Conservation (phyloP, 768 basidiomycete genomes). For the Lentinula detonsa region DNA sequence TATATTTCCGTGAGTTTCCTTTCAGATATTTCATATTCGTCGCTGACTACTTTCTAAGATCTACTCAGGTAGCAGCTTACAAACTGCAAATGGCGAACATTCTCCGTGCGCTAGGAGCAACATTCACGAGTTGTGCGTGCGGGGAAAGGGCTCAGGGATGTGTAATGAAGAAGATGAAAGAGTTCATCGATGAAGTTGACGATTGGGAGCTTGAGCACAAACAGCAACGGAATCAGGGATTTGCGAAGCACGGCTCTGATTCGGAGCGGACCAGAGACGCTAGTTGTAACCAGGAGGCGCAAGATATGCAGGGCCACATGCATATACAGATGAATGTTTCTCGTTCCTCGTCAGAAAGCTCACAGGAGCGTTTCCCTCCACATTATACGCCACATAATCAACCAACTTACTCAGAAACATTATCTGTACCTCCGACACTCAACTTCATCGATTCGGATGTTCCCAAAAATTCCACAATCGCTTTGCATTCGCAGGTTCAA, state of each 20-base stretch:
- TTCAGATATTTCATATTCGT: conserved; percentile 6
- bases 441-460: background rate
- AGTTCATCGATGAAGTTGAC: conserved; percentile 43
- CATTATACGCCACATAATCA: background rate
- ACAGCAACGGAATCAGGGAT: conserved; percentile 1
- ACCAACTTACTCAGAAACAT: too few species aligned
- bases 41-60: background rate
- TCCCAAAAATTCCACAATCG: background rate
- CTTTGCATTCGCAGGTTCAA: background rate
- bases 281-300: too few species aligned
- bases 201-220: conserved; percentile 1
- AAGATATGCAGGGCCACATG: background rate
- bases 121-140: conserved; percentile 73
- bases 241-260: background rate
- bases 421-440: background rate
- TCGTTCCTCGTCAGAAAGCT: background rate
- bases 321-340: background rate
- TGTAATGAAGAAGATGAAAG: conserved; percentile 55
- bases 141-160: conserved; percentile 57
- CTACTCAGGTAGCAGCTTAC: conserved; percentile 1
- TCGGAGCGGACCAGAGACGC: background rate
- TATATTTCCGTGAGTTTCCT: conserved; percentile 48
- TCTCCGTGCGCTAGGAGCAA: conserved; percentile 61
- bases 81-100: conserved; percentile 62
- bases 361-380: background rate